Conservation (phyloP, 805 yeast genomes). For the Blastobotrys muscicola region DNA sequence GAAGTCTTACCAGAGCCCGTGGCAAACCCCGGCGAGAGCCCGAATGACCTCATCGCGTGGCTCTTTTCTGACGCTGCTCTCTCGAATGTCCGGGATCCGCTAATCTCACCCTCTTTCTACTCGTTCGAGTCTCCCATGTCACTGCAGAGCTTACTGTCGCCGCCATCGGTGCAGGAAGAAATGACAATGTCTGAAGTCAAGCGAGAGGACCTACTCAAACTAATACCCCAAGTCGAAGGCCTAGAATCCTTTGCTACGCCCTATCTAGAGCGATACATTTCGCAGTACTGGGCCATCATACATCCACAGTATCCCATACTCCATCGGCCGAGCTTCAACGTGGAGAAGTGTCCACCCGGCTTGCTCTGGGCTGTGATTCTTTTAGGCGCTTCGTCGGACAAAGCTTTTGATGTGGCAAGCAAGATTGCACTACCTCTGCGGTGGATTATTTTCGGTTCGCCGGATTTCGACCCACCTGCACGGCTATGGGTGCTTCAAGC, state of each 20-base stretch:
- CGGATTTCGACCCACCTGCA: slow-evolving; percentile 69
- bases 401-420: slow-evolving; percentile 31
- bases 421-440: slow-evolving; percentile 50
- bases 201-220: slow-evolving; percentile 18
- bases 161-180: slow-evolving; percentile 28
- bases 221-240: slow-evolving; percentile 25
- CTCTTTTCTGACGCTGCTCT: slow-evolving; percentile 28
- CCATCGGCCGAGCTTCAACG: slow-evolving; percentile 48
- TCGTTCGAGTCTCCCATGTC: slow-evolving; percentile 31
- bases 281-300: slow-evolving; percentile 46
- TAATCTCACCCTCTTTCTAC: slow-evolving; percentile 20
- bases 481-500: slow-evolving; percentile 68
- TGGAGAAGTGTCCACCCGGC: slow-evolving; percentile 38
- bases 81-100: slow-evolving; percentile 20
- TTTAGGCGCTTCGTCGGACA: slow-evolving; percentile 41
- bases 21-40: no score
- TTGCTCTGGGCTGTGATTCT: slow-evolving; percentile 46
- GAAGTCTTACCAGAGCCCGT: no score
- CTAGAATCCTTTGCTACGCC: slow-evolving; percentile 29
- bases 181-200: slow-evolving; percentile 26
- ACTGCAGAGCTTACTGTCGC: slow-evolving; percentile 31
- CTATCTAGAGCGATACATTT: slow-evolving; percentile 19
- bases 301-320: slow-evolving; percentile 51
- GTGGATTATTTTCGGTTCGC: slow-evolving; percentile 59
- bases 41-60: slow-evolving; percentile 28